Percentiles rank a stretch among this genome's conserved stretches.
Evolutionary conservation across 78 protist species (phyloP).

Genomic region (Mantamonas sphyraenae): DNA sequence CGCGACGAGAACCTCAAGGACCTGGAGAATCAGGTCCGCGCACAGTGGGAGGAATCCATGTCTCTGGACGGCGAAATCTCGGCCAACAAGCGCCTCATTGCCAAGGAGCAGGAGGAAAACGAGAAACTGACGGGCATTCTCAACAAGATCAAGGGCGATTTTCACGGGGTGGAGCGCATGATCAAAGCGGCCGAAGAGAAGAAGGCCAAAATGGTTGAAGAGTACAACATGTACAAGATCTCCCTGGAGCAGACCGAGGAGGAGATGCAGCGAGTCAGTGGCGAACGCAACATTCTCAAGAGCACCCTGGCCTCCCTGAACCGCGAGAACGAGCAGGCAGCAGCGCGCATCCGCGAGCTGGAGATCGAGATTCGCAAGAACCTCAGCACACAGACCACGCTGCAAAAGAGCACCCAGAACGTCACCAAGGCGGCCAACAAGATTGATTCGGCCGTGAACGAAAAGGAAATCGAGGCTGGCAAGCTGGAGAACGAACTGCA

Average conservation of each 20-base stretch:
- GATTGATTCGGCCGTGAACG: conserved; percentile 6
- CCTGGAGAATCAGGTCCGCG: conserved; percentile 21
- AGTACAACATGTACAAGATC: conserved; percentile 9
- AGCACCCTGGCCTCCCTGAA: too few relatives aligned
- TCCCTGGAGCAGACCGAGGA: conserved; percentile 44
- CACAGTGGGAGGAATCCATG: conserved; percentile 29
- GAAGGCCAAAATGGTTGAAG: background rate
- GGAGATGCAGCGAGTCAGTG: conserved; percentile 1
- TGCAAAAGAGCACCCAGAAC: conserved; percentile 23
- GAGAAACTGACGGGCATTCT: conserved; percentile 5
- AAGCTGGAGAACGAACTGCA: conserved; percentile 45
- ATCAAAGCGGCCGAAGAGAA: background rate
- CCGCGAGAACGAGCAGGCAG: too few relatives aligned
- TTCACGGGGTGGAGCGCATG: conserved; percentile 7
- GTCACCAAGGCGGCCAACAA: background rate
- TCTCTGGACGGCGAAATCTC: conserved; percentile 28
- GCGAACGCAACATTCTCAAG: too few relatives aligned
- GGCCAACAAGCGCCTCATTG: conserved; percentile 12
- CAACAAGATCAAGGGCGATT: conserved; percentile 7
- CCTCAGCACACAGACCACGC: conserved; percentile 14
- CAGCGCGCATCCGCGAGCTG: background rate
- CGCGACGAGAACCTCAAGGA: conserved; percentile 9
- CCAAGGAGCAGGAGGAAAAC: conserved; percentile 20
- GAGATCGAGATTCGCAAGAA: conserved; percentile 1
- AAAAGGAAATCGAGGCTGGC: conserved; percentile 31